Conservation (phyloP, 768 basidiomycete genomes). For the Pholiota molesta region DNA sequence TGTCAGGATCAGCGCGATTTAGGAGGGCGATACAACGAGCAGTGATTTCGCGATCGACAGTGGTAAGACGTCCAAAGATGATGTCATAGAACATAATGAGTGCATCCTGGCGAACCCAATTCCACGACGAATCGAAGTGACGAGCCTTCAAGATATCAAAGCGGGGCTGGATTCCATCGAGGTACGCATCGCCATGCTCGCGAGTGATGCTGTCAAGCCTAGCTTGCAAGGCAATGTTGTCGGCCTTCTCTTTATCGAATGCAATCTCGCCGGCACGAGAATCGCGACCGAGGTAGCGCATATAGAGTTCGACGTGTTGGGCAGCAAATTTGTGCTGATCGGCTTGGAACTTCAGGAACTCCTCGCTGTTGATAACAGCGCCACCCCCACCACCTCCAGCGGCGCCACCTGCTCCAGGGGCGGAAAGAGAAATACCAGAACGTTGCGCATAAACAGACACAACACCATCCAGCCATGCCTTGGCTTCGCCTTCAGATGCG, state of each 20-base stretch:
- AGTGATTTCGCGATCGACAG: slow-evolving; percentile 95
- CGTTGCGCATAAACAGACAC: slow-evolving; percentile 87
- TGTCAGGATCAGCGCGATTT: slow-evolving; percentile 93
- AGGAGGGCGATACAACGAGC: slow-evolving; percentile 97
- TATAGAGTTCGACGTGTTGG: slow-evolving; percentile 94
- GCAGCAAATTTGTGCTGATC: slow-evolving; percentile 92
- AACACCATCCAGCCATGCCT: slow-evolving; percentile 89
- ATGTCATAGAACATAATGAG: slow-evolving; percentile 98
- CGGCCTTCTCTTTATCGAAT: slow-evolving; percentile 85
- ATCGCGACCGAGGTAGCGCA: slow-evolving; percentile 95
- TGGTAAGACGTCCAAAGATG: slow-evolving; percentile 92
- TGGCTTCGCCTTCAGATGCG: slow-evolving; percentile 88
- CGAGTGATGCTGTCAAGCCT: slow-evolving; percentile 85
- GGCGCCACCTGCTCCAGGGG: slow-evolving; percentile 64
- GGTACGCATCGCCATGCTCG: slow-evolving; percentile 93
- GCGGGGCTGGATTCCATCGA: slow-evolving; percentile 92
- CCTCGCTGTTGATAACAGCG: slow-evolving; percentile 94
- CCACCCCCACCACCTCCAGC: slow-evolving; percentile 72
- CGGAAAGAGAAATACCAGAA: slow-evolving; percentile 81
- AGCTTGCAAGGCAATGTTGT: slow-evolving; percentile 70
- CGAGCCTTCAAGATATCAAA: slow-evolving; percentile 97
- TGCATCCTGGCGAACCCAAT: slow-evolving; percentile 98
- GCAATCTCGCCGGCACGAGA: slow-evolving; percentile 91
- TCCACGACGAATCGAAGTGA: slow-evolving; percentile 99
- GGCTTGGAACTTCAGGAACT: slow-evolving; percentile 94